phyloP scores from a whole-genome alignment of 495 filamentous ascomycete genomes.

The Neurospora sp. region DNA sequence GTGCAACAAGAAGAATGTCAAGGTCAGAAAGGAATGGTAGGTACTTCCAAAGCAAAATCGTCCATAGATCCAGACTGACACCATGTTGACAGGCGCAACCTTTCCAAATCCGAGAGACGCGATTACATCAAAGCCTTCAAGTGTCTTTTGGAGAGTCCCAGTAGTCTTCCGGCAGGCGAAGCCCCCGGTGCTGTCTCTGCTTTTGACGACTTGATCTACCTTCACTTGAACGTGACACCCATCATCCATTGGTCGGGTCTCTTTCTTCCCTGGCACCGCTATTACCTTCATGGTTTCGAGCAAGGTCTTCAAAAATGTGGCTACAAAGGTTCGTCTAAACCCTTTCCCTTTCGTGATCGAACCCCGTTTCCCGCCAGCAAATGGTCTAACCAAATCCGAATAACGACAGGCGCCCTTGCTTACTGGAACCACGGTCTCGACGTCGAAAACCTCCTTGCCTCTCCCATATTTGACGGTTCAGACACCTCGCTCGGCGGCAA shows the following conservation, averaged over 20 bases:
- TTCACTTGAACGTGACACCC: conserved; percentile 53
- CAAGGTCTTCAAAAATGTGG: conserved; percentile 59
- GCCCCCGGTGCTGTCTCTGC: conserved; percentile 10
- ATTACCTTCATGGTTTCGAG: conserved; percentile 56
- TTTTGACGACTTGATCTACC: conserved; percentile 61
- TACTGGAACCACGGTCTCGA: conserved; percentile 59
- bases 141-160: conserved; percentile 48
- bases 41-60: background rate
- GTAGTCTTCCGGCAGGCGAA: conserved; percentile 24
- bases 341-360: background rate
- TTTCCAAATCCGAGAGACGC: conserved; percentile 38
- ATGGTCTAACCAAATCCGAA: background rate
- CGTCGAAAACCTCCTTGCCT: conserved; percentile 37
- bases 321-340: conserved; percentile 38
- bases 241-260: conserved; percentile 55
- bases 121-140: conserved; percentile 55
- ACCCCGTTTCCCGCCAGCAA: background rate
- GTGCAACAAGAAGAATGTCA: conserved; percentile 16
- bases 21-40: conserved; percentile 20
- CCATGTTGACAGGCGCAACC: conserved; percentile 29
- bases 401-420: conserved; percentile 12
- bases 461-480: conserved; percentile 53
- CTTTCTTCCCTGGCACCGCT: conserved; percentile 64
- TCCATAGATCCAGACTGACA: background rate
- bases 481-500: conserved; percentile 51